Evolutionary conservation across 805 yeast genomes (phyloP).

Genomic region (Crinitomyces ghanaensis): DNA sequence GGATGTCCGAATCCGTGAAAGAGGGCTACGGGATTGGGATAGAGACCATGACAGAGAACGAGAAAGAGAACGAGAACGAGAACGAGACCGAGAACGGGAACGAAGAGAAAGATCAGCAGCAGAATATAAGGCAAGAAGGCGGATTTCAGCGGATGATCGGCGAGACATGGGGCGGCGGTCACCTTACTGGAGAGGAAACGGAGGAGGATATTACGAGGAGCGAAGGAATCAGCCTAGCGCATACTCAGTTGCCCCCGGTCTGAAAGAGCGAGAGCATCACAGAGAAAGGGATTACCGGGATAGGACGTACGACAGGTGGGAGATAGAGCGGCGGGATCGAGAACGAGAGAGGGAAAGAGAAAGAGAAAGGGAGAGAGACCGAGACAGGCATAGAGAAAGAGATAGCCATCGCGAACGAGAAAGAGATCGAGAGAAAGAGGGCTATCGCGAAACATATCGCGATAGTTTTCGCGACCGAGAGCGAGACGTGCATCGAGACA

Average conservation of each 20-base stretch:
- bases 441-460: constrained; percentile 1
- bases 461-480: background rate
- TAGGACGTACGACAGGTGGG: too few relatives aligned
- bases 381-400: constrained; percentile 3
- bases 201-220: too few relatives aligned
- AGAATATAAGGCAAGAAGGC: constrained; percentile 13
- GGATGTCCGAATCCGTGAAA: background rate
- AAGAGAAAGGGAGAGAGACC: constrained; percentile 3
- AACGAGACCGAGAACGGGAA: constrained; percentile 12
- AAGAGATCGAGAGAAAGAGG: constrained; percentile 6
- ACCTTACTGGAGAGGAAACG: too few relatives aligned
- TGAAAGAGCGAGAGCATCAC: constrained; percentile 4
- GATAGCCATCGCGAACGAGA: constrained; percentile 15
- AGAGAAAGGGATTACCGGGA: constrained; percentile 9
- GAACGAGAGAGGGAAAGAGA: constrained; percentile 6
- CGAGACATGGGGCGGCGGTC: too few relatives aligned
- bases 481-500: too few relatives aligned
- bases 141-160: too few relatives aligned
- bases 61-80: constrained; percentile 10
- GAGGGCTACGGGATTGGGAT: background rate
- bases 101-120: constrained; percentile 17
- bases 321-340: constrained; percentile 5
- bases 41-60: too few relatives aligned
- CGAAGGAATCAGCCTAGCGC: too few relatives aligned
- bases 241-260: too few relatives aligned